Evolutionary conservation across 2,329 filamentous ascomycete species (phyloP), one percentile per base, ranked within the genome.

Genomic region (Xylariaceae sp.): DNA sequence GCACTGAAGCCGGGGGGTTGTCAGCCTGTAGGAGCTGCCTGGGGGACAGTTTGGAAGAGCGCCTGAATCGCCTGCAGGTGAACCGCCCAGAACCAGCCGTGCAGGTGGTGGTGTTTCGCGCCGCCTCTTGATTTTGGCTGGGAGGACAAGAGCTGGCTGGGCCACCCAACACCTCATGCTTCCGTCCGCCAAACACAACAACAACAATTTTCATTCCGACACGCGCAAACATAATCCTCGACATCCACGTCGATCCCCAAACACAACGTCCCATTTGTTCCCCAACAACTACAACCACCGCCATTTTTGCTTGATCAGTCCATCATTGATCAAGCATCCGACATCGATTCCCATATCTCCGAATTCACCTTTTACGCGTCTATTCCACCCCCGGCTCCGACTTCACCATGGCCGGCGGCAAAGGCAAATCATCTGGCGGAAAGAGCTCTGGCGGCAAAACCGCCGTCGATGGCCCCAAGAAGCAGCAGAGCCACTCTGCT

Each of bases 401-500:
- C 38, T n/a, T 49, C 32, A 58, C 53, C 74, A 83, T 83, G 80
- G 72, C 90, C 68, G 91, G 91, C 68, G 90, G 90, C 76, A 96
- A 96, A 81, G 91, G 91, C 81, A 95, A 90, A 79, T 89, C 85
- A 58, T 82, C 86, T 62, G 90, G 91, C 65, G 91, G 91, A 68
- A 96, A 67, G 64, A 67, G 65, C 48, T 66, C 65, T 6, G 66
- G 66, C 48, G 66, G 66, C 43, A 68, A 68, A 63, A 67, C 64
- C 14, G 56, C 61, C 59, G 82, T 79, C 64, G 85, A 85, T 60
- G 81, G 80, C 48, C 75, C 84, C 69, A 89, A 88, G 77, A 96
- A 96, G 78, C 86, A 89, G 68, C 89, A 95, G 76, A 95, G 94
- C 76, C 91, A 96, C 78, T 96, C 90, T 64, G 89, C 90, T 67